Base-by-base conservation (phyloP, 805 yeast species). In the Lipomyces spencermartinsiae region DNA sequence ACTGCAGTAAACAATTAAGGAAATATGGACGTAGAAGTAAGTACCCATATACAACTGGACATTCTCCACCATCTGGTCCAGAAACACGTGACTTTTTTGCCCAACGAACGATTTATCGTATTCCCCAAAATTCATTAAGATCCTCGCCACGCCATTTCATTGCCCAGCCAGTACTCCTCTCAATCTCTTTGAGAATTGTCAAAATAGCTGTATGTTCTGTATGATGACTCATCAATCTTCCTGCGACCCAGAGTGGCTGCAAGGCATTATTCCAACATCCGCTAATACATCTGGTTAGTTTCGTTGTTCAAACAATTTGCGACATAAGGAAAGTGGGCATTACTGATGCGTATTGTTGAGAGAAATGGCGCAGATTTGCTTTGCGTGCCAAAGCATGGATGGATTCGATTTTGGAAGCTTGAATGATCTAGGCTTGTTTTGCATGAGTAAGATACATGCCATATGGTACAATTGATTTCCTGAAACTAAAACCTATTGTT, bases 311-410 rank as follows among this genome's bases (percentile, higher is more conserved):
- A 14, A 4, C 12, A 53, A 31, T n/a, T 39, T 37, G 31, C 19
- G 19, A 7, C 10, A 35, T 55, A 16, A 43, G 9, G 49, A 43
- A 37, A 53, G 58, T 16, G 29, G 14, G 2, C 54, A 64, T 22
- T 58, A 64, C 70, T 71, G 77, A 51, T 75, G 76, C 12, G 63
- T 68, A 58, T 80, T 79, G 4, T 79, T 75, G 0, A 78, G 73
- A 9, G 78, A 73, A 43, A 79, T 78, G 33, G 80, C 80, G 61
- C 79, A 73, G 10, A 80, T 79, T 64, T 79, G 82, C 64, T 80
- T 80, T 4, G 83, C 82, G 68, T 80, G 83, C 81, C 82, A 79
- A 16, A 80, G 77, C 57, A 78, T 76, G 1, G 82, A 78, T 61
- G 73, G 72, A 61, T 67, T 46, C 12, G 57, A 35, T 66, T 51